Evolutionary conservation across 73 alveolate species (phyloP).

Genomic region (Breviolum minutum): DNA sequence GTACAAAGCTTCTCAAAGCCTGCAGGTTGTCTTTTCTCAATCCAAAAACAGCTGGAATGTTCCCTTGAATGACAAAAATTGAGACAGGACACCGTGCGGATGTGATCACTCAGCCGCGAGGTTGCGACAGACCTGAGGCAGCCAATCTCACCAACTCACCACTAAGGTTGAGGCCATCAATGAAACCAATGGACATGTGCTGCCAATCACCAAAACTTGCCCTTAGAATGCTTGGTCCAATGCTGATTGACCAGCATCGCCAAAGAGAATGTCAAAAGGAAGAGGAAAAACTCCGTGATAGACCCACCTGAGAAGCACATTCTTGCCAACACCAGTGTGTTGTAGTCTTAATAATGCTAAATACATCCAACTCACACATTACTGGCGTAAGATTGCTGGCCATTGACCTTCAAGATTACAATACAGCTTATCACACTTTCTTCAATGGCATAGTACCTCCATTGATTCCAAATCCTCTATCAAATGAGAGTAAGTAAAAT

Average conservation of each 20-base stretch:
- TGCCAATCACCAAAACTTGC: neutral
- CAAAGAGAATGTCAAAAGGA: conserved; percentile 78
- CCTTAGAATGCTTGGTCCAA: neutral
- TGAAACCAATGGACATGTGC: neutral
- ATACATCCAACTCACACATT: too few relatives aligned
- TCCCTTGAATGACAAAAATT: neutral
- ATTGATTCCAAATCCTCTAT: too few relatives aligned
- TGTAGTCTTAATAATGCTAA: too few relatives aligned
- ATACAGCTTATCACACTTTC: too few relatives aligned
- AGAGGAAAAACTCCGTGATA: conserved; percentile 83
- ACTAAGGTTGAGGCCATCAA: too few relatives aligned
- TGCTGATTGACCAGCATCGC: conserved; percentile 84
- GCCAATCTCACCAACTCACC: neutral
- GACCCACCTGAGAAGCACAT: conserved; percentile 42
- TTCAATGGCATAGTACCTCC: too few relatives aligned
- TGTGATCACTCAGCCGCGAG: conserved; percentile 89
- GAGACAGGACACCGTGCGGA: conserved; percentile 52
- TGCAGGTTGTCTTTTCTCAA: neutral
- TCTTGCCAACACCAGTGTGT: too few relatives aligned
- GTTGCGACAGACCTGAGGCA: conserved; percentile 80
- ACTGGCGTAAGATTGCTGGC: too few relatives aligned
- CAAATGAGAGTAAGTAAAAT: too few relatives aligned
- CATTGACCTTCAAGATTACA: too few relatives aligned
- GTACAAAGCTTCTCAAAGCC: neutral
- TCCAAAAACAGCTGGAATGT: too few relatives aligned